Evolutionary conservation across 352 stramenopile genomes (phyloP), one percentile per base, ranked within the genome.

Genomic region (Vaucheria bursata): DNA sequence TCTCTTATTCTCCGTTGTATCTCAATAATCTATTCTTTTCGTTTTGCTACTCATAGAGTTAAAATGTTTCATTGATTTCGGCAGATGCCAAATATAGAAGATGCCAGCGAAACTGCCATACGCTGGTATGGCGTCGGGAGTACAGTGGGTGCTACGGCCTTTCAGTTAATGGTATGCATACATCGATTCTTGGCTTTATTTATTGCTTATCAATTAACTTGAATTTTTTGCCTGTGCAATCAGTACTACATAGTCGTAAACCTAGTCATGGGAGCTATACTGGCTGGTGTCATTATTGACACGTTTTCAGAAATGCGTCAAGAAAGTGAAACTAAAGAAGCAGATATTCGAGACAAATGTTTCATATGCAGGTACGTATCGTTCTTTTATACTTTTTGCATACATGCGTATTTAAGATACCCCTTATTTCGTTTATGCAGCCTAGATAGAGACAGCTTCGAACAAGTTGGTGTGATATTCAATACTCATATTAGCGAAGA

Each of bases 241-340:
- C 45, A 59, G 8, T 79, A 79, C 38, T 33, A 74, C 3, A 80
- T 79, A 31, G 8, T 79, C 1, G 77, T 79, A 31, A 79, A 79
- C 25, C 31, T 79, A 5, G 75, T 79, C 4, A 33, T 79, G 6
- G 49, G 77, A 40, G 75, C 75, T 6, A 38, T 79, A 5, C 65
- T 79, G 12, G 73, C 75, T 2, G 75, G 75, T 25, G 31, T 79
- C 2, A 79, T 79, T 52, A 79, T 79, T 52, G 75, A 79, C 34
- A 80, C 75, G 12, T 79, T 79, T 34, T 52, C 32, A 12, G 2
- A 39, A 32, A 79, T 79, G 75, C 3, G 75, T 18, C 29, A 5
- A 12, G 75, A 79, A 73, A 79, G 49, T 3, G 75, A 79, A 35
- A n/a, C 1, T n/a, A 81, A 36, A 3, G 69, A 75, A 37, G 34